Percentiles rank a stretch among this genome's conserved stretches.
These are phyloP conservation scores for Thamnidium elegans DNA, from an alignment of 192 early-diverging fungal species.

Conservation along the genomic window DNA sequence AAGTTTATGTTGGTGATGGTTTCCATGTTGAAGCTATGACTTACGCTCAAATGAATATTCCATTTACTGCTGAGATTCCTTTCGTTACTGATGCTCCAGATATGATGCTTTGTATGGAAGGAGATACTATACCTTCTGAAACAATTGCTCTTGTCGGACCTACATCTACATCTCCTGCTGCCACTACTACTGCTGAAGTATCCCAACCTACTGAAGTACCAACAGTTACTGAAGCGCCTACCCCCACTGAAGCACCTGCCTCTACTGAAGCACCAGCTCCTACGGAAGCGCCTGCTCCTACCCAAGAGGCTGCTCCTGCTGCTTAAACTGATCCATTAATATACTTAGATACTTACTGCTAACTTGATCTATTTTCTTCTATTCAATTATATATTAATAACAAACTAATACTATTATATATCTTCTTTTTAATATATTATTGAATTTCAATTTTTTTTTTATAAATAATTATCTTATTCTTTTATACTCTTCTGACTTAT, in stretches of 20 bases:
- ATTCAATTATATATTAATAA: too few relatives aligned
- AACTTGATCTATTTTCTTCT: too few relatives aligned
- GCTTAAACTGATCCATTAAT: too few relatives aligned
- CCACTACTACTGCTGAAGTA: background rate
- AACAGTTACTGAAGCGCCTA: background rate
- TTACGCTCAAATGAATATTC: conserved; percentile 26
- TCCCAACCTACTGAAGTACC: too few relatives aligned
- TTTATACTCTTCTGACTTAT: too few relatives aligned
- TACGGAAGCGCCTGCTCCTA: background rate
- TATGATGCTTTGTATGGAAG: too few relatives aligned
- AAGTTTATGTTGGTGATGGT: conserved; percentile 19
- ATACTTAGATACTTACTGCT: too few relatives aligned
- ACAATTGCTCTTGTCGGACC: background rate
- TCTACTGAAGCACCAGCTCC: background rate
- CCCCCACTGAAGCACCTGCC: background rate
- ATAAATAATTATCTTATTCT: too few relatives aligned
- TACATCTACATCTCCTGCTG: background rate
- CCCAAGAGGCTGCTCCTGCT: background rate
- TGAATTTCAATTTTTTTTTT: too few relatives aligned
- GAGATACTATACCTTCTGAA: background rate
- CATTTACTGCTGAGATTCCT: background rate
- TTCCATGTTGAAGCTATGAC: conserved; percentile 16
- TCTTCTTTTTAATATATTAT: too few relatives aligned
- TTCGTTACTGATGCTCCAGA: background rate
- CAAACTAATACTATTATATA: too few relatives aligned